These are phyloP conservation scores for Lasiodiplodia gonubiensis DNA, from an alignment of 2,329 filamentous ascomycete genomes.

Conservation along the genomic window DNA sequence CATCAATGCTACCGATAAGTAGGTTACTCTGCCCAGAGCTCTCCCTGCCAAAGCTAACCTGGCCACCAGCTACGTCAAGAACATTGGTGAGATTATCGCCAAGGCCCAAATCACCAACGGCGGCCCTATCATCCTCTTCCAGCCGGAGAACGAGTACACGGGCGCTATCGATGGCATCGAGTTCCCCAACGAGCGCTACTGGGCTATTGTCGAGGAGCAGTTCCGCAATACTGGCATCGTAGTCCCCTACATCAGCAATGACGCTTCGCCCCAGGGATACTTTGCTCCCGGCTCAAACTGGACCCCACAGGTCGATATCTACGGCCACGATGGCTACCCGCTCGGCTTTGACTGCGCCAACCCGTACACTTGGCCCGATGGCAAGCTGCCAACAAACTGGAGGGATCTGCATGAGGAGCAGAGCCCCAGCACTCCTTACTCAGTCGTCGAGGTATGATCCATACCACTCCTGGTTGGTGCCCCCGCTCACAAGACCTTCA, in stretches of 20 bases:
- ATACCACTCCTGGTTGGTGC: conserved; percentile 17
- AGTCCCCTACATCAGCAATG: conserved; percentile 77
- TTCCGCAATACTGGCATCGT: conserved; percentile 71
- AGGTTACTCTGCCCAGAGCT: conserved; percentile 34
- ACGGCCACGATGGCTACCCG: conserved; percentile 70
- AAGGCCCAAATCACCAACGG: conserved; percentile 81
- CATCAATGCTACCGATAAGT: conserved; percentile 70
- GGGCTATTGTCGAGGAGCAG: conserved; percentile 73
- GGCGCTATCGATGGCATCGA: conserved; percentile 53
- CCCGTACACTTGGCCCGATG: conserved; percentile 65
- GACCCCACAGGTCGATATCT: conserved; percentile 63
- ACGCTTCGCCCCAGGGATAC: conserved; percentile 65
- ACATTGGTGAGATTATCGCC: conserved; percentile 70
- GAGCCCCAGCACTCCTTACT: conserved; percentile 70
- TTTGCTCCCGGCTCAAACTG: conserved; percentile 65
- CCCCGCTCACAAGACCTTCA: conserved; percentile 37
- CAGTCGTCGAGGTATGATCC: conserved; percentile 61
- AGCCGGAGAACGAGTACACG: conserved; percentile 84
- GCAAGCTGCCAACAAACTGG: conserved; percentile 62
- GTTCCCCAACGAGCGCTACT: conserved; percentile 72
- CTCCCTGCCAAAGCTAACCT: not conserved
- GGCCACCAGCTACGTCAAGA: conserved; percentile 62
- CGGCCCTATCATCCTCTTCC: conserved; percentile 77
- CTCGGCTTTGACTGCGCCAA: conserved; percentile 66
- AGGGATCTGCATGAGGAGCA: conserved; percentile 61